Percentiles rank a stretch among this genome's conserved stretches.
phyloP scores from a whole-genome alignment of 2,329 filamentous ascomycete genomes.

The Aspergillus novofumigatus region DNA sequence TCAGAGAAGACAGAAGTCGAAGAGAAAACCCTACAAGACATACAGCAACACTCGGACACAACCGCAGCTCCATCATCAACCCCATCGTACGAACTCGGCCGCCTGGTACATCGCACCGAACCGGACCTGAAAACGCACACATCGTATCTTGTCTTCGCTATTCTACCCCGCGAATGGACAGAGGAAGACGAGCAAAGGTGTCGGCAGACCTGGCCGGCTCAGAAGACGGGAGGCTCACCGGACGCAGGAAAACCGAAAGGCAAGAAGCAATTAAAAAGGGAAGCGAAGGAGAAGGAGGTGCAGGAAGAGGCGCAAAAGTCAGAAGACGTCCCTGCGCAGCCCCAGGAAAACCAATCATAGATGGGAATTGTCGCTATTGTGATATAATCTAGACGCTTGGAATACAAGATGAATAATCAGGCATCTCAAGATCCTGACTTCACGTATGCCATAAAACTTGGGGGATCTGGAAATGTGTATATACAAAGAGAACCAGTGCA shows the following conservation, averaged over 20 bases:
- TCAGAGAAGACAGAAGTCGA: conserved; percentile 15
- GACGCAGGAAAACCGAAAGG: conserved; percentile 28
- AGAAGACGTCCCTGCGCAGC: neutral
- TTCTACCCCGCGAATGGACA: conserved; percentile 81
- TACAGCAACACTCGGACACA: conserved; percentile 2
- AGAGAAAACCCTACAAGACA: conserved; percentile 27
- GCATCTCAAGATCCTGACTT: neutral
- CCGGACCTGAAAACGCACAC: conserved; percentile 92
- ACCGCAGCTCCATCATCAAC: conserved; percentile 6
- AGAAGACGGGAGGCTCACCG: conserved; percentile 41
- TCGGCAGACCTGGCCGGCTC: conserved; percentile 61
- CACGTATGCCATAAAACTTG: conserved; percentile 2
- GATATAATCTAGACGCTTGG: neutral
- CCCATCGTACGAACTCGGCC: conserved; percentile 69
- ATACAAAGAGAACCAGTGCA: conserved; percentile 1
- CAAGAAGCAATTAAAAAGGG: conserved; percentile 36
- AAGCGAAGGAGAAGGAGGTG: conserved; percentile 45
- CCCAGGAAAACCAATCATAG: neutral
- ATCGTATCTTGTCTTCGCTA: conserved; percentile 91
- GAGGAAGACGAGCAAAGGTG: conserved; percentile 73
- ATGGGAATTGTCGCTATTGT: neutral
- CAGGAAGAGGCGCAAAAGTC: conserved; percentile 11
- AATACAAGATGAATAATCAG: neutral
- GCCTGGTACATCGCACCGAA: conserved; percentile 75
- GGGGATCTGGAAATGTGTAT: conserved; percentile 7